Evolutionary conservation across 2,329 filamentous ascomycete species (phyloP).

Genomic region (Curvularia sp.): DNA sequence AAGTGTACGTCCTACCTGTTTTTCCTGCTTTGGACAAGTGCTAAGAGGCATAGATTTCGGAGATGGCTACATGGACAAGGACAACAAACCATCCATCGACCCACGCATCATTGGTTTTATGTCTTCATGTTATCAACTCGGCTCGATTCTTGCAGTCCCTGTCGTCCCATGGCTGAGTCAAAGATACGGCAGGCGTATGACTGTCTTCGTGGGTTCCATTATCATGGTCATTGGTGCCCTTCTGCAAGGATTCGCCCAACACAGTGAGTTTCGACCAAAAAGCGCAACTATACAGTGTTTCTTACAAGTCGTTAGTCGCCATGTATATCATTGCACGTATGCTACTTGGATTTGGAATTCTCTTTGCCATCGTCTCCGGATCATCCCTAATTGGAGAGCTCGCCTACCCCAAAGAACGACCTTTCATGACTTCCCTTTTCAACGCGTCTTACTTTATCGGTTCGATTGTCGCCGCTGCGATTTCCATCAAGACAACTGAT

Average conservation of each 20-base stretch:
- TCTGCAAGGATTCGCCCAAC: conserved; percentile 61
- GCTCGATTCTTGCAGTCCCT: conserved; percentile 45
- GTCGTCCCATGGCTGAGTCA: conserved; percentile 44
- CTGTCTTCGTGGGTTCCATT: conserved; percentile 64
- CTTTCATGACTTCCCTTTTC: conserved; percentile 66
- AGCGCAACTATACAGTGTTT: neutral
- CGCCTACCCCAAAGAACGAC: conserved; percentile 66
- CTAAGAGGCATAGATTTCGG: conserved; percentile 40
- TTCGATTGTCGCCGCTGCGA: conserved; percentile 56
- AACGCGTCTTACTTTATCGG: conserved; percentile 66
- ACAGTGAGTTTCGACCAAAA: conserved; percentile 27
- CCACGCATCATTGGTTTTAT: conserved; percentile 44
- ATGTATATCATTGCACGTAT: conserved; percentile 69
- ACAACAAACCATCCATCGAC: conserved; percentile 30
- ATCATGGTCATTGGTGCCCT: conserved; percentile 67
- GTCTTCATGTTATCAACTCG: conserved; percentile 47
- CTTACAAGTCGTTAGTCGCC: conserved; percentile 39
- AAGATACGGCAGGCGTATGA: conserved; percentile 60
- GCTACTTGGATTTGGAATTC: conserved; percentile 68
- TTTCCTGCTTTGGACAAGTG: too few relatives aligned
- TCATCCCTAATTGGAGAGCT: conserved; percentile 67
- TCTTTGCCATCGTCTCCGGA: conserved; percentile 65
- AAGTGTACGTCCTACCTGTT: conserved; percentile 31
- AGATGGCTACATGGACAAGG: conserved; percentile 31
- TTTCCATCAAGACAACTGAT: conserved; percentile 58